Base-by-base conservation (phyloP, 2,329 filamentous ascomycete genomes). In the Grosmannia penicillata region DNA sequence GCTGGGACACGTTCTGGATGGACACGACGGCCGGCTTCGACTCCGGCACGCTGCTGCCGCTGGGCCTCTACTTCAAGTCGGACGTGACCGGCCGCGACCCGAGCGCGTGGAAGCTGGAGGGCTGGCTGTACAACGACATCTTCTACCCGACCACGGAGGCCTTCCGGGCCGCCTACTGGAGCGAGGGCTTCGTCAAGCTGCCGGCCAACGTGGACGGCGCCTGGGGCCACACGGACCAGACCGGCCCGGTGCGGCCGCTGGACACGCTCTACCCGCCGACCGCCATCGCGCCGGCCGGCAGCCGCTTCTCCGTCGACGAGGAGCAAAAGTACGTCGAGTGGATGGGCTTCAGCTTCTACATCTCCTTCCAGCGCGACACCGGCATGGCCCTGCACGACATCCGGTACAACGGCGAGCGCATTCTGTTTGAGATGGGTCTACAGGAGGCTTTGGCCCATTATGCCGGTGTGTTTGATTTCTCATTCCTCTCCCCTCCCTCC, bases 381-480 rank as follows among this genome's bases (percentile, higher is more conserved):
- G 70, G 68, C 0, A 54, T 74, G 27, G 47, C 58, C 1, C 53
- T 75, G 1, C 65, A 63, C 47, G 61, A 75, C 42, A 62, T 75
- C 32, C 53, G 57, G 15, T 72, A 64, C 56, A 68, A 70, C 46
- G 67, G 65, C n/a, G 58, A 70, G 42, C 56, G 67, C 7, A 51
- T 75, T 7, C 53, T 75, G 10, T 75, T 73, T 40, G 70, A 75
- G 46, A 55, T 75, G 2, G 62, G 63, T 3, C 52, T 75, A 0
- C 65, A 74, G 48, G 69, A 75, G 50, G 68, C 69, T 0, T 51
- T 72, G 8, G 62, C 68, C 1, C 65, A 70, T 38, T 72, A 71
- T 39, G 63, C 66, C 2, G 59, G 65, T 6, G n/a, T 7, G 28
- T 8, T 8, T n/a, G n/a, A n/a, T n/a, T n/a, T n/a, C n/a, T n/a